phyloP scores from a whole-genome alignment of 176 grass and related monocot species.

The Zea luxurians region DNA sequence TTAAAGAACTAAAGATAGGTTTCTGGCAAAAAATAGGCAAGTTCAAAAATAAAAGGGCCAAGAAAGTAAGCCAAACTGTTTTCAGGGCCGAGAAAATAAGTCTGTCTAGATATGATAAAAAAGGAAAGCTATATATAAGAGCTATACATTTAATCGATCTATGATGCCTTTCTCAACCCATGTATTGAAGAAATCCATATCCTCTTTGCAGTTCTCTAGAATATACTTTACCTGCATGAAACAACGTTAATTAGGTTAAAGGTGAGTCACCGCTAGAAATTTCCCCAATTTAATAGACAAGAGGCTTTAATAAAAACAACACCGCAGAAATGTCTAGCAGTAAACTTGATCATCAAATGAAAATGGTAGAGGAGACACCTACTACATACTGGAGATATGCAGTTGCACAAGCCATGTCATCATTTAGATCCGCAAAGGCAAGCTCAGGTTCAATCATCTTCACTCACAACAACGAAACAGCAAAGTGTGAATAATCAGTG shows the following conservation, averaged over 20 bases:
- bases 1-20: too few relatives aligned
- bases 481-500: constrained; percentile 40
- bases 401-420: constrained; percentile 99
- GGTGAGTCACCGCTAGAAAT: constrained; percentile 1
- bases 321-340: constrained; percentile 10
- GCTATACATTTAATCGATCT: constrained; percentile 75
- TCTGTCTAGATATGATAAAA: constrained; percentile 21
- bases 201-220: constrained; percentile 93
- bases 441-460: constrained; percentile 99
- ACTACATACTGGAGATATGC: constrained; percentile 99
- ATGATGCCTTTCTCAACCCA: constrained; percentile 99
- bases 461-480: constrained; percentile 28
- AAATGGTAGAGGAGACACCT: constrained; percentile 59
- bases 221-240: constrained; percentile 84
- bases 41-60: too few relatives aligned
- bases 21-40: too few relatives aligned
- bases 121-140: constrained; percentile 35
- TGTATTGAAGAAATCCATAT: constrained; percentile 96
- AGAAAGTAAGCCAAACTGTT: too few relatives aligned
- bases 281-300: not conserved
- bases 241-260: constrained; percentile 33
- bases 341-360: constrained; percentile 32
- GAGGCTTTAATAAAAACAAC: constrained; percentile 1
- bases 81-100: too few relatives aligned
- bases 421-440: constrained; percentile 97